phyloP scores from a whole-genome alignment of 148 eudicot genomes.

The Rhododendron mucronatum region DNA sequence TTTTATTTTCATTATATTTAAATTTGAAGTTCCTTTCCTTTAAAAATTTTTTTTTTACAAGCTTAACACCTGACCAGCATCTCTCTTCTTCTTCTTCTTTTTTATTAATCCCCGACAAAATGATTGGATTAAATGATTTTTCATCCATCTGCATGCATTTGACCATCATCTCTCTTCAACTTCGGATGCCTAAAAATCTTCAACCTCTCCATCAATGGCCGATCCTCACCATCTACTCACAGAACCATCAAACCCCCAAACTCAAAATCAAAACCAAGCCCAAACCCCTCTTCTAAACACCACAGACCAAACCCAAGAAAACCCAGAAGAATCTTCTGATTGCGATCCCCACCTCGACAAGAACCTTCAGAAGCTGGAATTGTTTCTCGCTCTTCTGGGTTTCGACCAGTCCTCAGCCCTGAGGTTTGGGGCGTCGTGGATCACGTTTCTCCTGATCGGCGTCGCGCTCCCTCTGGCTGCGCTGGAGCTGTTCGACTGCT shows the following conservation, averaged over 20 bases:
- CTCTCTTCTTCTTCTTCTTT: too few relatives aligned
- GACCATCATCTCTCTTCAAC: background rate
- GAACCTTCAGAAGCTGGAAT: slow-evolving; percentile 25
- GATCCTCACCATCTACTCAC: background rate
- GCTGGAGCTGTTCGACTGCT: slow-evolving; percentile 39
- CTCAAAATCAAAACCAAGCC: background rate
- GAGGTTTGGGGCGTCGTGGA: slow-evolving; percentile 37
- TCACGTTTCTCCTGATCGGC: slow-evolving; percentile 40
- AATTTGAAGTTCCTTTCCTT: too few relatives aligned
- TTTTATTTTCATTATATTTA: too few relatives aligned
- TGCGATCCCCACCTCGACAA: slow-evolving; percentile 24
- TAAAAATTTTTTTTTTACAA: too few relatives aligned
- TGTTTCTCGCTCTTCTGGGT: slow-evolving; percentile 29
- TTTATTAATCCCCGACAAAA: background rate
- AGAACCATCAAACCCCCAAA: background rate
- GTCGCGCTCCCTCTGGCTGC: slow-evolving; percentile 39
- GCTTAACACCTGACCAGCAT: too few relatives aligned
- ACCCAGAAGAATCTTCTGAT: slow-evolving; percentile 10
- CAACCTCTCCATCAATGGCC: background rate
- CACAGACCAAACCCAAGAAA: slow-evolving; percentile 12
- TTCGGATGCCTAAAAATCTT: background rate
- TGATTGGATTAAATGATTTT: background rate
- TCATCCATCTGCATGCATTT: background rate
- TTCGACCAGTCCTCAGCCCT: slow-evolving; percentile 21
- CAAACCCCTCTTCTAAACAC: slow-evolving; percentile 19